Evolutionary conservation across 441 rosid species (phyloP), one percentile per base, ranked within the genome.

Genomic region (Euphorbia corollata): DNA sequence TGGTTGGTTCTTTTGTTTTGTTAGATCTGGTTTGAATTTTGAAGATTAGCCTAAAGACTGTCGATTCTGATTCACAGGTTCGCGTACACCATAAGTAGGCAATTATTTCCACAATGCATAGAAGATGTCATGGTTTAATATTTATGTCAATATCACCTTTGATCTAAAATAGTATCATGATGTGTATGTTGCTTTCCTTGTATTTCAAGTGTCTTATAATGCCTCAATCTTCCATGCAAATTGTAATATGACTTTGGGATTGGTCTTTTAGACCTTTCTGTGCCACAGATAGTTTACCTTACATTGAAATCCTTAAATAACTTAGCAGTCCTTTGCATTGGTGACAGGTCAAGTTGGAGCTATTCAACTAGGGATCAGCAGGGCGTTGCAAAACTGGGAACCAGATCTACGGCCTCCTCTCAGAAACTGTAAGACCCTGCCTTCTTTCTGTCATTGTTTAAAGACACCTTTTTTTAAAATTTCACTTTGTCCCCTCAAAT

Each of bases 331-430:
- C 58, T 68, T 58, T 27, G 32, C 4, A 47, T 34, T 66, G 76
- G 53, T 78, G 61, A 63, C 80, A 93, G 97, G 99, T 79, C 99
- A 93, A 89, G 95, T 93, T 34, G 99, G 95, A 78, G 99, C 99
- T 22, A 81, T 93, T 68, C 93, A 73, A 60, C 75, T 93, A 77
- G 97, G 99, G 50, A 83, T 91, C 78, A 86, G 99, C 78, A 85
- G 95, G 82, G 97, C 96, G 8, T 66, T 93, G 79, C 99, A 93
- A 76, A 86, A 83, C 75, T 91, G 92, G 94, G 97, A 93, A 83
- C 99, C 97, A 23, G 95, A 81, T 70, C 74, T 89, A 77, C 87
- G 93, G 39, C 86, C 93, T 60, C 58, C 96, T 5, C 99, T 93
- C 61, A 86, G 89, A 86, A 64, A 71, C 38, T 89, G 99, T 93